phyloP scores from a whole-genome alignment of 2,329 filamentous ascomycete genomes.

The Calycina herbarum region DNA sequence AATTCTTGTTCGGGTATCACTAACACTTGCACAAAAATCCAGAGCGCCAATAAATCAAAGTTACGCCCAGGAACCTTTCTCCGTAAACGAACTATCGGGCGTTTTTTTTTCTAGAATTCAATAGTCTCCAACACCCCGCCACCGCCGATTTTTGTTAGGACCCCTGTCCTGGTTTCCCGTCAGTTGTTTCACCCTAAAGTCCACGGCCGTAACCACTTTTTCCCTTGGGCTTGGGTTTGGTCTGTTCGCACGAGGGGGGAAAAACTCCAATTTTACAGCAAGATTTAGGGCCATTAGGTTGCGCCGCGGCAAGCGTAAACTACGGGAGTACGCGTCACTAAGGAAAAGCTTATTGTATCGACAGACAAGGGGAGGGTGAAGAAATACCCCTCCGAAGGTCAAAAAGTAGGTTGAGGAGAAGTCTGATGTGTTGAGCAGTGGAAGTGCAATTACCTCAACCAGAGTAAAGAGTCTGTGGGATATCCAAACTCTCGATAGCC shows the following conservation, averaged over 20 bases:
- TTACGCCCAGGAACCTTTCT: not conserved
- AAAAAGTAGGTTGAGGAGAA: no score
- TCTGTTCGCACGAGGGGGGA: no score
- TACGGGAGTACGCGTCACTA: not conserved
- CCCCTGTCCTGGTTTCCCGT: no score
- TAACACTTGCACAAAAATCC: no score
- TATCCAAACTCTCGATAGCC: not conserved
- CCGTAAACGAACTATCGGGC: not conserved
- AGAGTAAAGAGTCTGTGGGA: not conserved
- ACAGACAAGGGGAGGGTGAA: not conserved
- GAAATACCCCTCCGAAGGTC: not conserved
- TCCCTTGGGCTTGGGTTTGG: no score
- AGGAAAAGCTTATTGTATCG: not conserved
- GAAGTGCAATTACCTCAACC: not conserved
- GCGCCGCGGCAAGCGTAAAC: not conserved
- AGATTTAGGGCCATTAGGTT: not conserved
- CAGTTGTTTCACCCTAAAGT: no score
- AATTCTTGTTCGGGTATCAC: not conserved
- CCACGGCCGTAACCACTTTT: no score
- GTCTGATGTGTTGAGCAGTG: no score
- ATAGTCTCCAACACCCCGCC: no score
- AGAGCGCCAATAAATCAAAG: not conserved
- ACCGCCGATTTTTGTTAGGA: no score
- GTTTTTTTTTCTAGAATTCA: no score
- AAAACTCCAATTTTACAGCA: no score